phyloP scores from a whole-genome alignment of 192 early-diverging fungal species.

The Phlyctochytrium bullatum region DNA sequence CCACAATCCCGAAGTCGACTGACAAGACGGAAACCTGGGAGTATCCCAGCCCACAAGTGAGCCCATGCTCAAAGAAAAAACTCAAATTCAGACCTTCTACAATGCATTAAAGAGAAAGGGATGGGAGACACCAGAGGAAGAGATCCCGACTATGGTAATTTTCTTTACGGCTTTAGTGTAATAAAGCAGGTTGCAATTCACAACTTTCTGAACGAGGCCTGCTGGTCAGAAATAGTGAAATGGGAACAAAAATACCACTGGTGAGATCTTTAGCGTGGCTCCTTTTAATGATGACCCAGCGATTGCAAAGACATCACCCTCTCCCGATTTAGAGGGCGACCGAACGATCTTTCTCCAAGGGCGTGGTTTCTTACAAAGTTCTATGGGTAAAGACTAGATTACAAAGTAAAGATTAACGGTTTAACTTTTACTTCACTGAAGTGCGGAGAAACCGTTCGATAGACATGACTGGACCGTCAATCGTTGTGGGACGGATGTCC shows the following conservation, averaged over 20 bases:
- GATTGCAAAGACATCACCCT: constrained; percentile 63
- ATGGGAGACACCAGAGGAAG: constrained; percentile 18
- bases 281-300: constrained; percentile 35
- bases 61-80: no score
- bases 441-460: constrained; percentile 91
- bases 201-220: constrained; percentile 95
- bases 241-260: constrained; percentile 85
- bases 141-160: constrained; percentile 66
- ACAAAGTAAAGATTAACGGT: not conserved
- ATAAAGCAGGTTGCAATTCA: constrained; percentile 99
- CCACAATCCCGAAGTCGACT: constrained; percentile 72
- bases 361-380: constrained; percentile 14
- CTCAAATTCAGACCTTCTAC: constrained; percentile 27
- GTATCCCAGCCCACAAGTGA: constrained; percentile 78
- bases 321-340: constrained; percentile 80
- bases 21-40: constrained; percentile 71
- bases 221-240: constrained; percentile 90
- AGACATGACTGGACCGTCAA: constrained; percentile 96
- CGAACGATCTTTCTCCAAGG: constrained; percentile 47
- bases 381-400: not conserved
- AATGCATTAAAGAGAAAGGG: constrained; percentile 32
- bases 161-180: no score
- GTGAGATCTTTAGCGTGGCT: no score
- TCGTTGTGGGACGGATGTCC: constrained; percentile 80
- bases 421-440: constrained; percentile 58